A percentile compares a stretch with the other conserved stretches of the same genome.
Conservation (phyloP, 1,139 yeast species). For the Arxiozyma bovina region DNA sequence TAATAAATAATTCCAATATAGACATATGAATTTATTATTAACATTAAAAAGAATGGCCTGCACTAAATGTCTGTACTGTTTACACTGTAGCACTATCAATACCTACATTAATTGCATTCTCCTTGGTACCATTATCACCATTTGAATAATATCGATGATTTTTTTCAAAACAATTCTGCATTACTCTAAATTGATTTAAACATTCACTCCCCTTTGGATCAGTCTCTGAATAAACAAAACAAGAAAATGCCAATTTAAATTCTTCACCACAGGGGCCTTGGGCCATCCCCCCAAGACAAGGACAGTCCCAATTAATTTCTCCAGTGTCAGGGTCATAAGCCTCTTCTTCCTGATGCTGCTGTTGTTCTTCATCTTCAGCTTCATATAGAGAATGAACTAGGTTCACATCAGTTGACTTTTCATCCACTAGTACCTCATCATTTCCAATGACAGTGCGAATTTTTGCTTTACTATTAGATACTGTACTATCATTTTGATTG, state of each 20-base stretch:
- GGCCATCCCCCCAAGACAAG: conserved; percentile 98
- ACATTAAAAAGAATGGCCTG: not conserved
- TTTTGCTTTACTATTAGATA: no score
- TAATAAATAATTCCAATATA: not conserved
- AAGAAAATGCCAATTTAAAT: conserved; percentile 89
- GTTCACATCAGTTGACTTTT: not conserved
- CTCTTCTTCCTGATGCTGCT: no score
- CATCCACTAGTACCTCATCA: not conserved
- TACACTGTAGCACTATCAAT: no score
- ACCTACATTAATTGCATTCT: not conserved
- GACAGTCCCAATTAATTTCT: conserved; percentile 99
- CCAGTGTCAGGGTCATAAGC: conserved; percentile 97
- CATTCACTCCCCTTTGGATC: conserved; percentile 98
- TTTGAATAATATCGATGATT: conserved; percentile 92
- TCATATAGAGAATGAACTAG: not conserved
- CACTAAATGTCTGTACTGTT: no score
- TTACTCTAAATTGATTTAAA: conserved; percentile 76
- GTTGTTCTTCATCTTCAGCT: not conserved
- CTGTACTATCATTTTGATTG: not conserved
- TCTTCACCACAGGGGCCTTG: conserved; percentile 97
- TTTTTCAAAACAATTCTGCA: conserved; percentile 90
- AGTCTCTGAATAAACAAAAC: conserved; percentile 87
- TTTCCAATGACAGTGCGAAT: no score
- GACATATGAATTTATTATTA: no score
- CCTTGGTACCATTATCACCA: conserved; percentile 35